Percentiles rank a stretch among this genome's conserved stretches.
phyloP scores from a whole-genome alignment of 2,329 filamentous ascomycete species.

The Colletotrichum falcatum region DNA sequence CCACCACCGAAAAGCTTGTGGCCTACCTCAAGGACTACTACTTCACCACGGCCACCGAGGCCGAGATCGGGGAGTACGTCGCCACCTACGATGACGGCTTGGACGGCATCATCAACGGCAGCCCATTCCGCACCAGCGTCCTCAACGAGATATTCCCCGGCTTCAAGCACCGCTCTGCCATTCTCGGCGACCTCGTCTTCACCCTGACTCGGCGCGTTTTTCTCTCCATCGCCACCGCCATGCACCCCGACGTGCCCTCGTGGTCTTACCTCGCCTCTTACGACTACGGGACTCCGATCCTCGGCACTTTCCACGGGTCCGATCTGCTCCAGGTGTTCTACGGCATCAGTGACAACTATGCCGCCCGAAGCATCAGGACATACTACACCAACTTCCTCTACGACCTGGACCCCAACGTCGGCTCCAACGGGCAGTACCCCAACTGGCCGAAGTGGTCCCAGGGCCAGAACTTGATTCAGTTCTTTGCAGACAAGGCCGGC shows the following conservation, averaged over 20 bases:
- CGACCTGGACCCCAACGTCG: slow-evolving; percentile 76
- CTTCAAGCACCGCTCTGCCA: slow-evolving; percentile 72
- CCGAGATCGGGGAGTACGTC: slow-evolving; percentile 62
- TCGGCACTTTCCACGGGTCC: slow-evolving; percentile 82
- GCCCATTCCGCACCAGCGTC: slow-evolving; percentile 68
- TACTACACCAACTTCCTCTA: slow-evolving; percentile 83
- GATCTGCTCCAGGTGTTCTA: slow-evolving; percentile 77
- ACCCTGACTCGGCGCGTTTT: slow-evolving; percentile 54
- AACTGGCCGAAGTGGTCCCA: slow-evolving; percentile 60
- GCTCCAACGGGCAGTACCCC: slow-evolving; percentile 51
- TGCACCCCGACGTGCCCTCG: slow-evolving; percentile 66
- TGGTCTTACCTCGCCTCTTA: slow-evolving; percentile 85
- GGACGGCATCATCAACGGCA: slow-evolving; percentile 64
- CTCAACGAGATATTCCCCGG: slow-evolving; percentile 73
- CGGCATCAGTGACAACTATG: slow-evolving; percentile 50
- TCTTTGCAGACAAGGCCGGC: slow-evolving; percentile 51
- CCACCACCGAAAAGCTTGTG: slow-evolving; percentile 61
- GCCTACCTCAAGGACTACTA: slow-evolving; percentile 45
- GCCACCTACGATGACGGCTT: slow-evolving; percentile 64
- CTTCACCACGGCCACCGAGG: slow-evolving; percentile 43
- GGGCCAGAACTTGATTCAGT: slow-evolving; percentile 63
- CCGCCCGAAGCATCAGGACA: slow-evolving; percentile 52
- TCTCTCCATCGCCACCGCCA: slow-evolving; percentile 55
- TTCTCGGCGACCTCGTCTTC: slow-evolving; percentile 74
- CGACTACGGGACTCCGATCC: slow-evolving; percentile 75